phyloP scores from a whole-genome alignment of 257 asterid species.

The Capsicum baccatum region DNA sequence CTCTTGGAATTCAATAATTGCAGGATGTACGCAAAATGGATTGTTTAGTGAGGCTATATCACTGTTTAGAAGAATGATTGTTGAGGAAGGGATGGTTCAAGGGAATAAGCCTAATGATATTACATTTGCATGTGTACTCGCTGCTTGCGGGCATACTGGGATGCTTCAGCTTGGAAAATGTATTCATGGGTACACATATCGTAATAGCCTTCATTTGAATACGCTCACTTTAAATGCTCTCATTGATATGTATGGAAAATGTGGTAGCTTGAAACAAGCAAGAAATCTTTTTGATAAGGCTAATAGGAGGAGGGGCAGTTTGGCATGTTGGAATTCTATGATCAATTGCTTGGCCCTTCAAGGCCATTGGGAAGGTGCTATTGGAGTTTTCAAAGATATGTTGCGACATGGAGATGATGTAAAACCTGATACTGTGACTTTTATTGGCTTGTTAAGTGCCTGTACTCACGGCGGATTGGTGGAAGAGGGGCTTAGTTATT shows the following conservation, averaged over 20 bases:
- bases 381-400: conserved; percentile 61
- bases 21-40: conserved; percentile 82
- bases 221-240: conserved; percentile 56
- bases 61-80: conserved; percentile 66
- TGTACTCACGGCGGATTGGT: conserved; percentile 81
- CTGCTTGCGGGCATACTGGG: conserved; percentile 74
- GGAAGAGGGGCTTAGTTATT: conserved; percentile 57
- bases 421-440: conserved; percentile 76
- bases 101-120: conserved; percentile 67
- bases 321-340: conserved; percentile 76
- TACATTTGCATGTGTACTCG: conserved; percentile 63
- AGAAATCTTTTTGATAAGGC: conserved; percentile 58
- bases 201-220: conserved; percentile 48
- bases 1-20: conserved; percentile 75
- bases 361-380: conserved; percentile 57
- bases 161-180: conserved; percentile 73
- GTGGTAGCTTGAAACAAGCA: conserved; percentile 67
- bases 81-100: conserved; percentile 44
- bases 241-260: conserved; percentile 87
- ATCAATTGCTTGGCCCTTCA: conserved; percentile 77
- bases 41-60: conserved; percentile 68
- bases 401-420: conserved; percentile 35
- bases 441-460: conserved; percentile 71
- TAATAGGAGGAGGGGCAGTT: conserved; percentile 33
- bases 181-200: conserved; percentile 64